These are phyloP conservation scores for Calamus simplicifolius DNA, from an alignment of 176 grass and related monocot genomes.

Conservation along the genomic window DNA sequence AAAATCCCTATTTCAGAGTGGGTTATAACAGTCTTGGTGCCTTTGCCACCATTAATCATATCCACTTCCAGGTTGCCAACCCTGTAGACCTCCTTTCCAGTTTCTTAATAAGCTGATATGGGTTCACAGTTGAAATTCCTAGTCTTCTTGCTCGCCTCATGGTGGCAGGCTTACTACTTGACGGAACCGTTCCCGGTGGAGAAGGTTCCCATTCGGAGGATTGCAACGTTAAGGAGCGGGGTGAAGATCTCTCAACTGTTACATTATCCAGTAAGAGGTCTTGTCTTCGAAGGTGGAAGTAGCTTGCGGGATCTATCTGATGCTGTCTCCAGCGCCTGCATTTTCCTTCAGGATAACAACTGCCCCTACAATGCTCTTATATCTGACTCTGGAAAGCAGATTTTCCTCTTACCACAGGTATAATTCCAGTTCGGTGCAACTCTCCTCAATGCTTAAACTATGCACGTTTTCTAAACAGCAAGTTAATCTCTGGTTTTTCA, in stretches of 20 bases:
- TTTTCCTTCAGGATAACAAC: constrained; percentile 70
- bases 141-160: neutral
- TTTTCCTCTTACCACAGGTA: constrained; percentile 83
- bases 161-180: constrained; percentile 52
- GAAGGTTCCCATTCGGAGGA: constrained; percentile 27
- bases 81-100: no score
- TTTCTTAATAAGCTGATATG: neutral
- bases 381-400: constrained; percentile 58
- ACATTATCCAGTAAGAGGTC: constrained; percentile 60
- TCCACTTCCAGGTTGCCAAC: constrained; percentile 66
- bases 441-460: neutral
- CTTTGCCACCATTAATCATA: constrained; percentile 68
- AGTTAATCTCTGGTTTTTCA: no score
- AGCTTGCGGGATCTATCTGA: constrained; percentile 44
- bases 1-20: constrained; percentile 41
- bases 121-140: neutral
- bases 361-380: constrained; percentile 82
- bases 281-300: constrained; percentile 48
- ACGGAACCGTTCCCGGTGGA: constrained; percentile 60
- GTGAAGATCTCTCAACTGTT: constrained; percentile 36
- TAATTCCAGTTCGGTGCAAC: constrained; percentile 4
- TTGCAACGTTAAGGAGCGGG: constrained; percentile 23
- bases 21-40: constrained; percentile 65
- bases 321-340: constrained; percentile 38
- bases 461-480: neutral